Conservation (phyloP, 73 alveolate species). For the Durusdinium trenchii region DNA sequence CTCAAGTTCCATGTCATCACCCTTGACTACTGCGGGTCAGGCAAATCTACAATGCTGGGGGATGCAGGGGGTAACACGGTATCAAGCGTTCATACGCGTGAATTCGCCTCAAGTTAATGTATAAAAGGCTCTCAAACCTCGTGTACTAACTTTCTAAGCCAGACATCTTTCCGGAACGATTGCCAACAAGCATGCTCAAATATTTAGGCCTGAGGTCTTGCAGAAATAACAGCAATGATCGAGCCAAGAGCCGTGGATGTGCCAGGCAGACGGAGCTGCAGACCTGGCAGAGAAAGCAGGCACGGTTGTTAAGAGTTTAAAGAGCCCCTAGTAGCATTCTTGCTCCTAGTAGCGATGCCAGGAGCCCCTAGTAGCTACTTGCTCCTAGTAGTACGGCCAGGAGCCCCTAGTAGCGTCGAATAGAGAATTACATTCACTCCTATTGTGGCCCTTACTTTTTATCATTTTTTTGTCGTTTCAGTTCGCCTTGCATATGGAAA, state of each 20-base stretch:
- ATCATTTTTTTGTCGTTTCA: no score
- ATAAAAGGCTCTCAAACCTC: neutral
- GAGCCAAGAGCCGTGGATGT: neutral
- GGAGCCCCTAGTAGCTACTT: neutral
- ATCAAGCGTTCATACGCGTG: neutral
- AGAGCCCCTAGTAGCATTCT: neutral
- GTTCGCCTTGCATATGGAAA: no score
- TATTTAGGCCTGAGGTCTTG: neutral
- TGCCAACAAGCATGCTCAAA: no score
- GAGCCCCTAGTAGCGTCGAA: neutral
- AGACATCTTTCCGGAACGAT: no score
- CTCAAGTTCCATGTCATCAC: no score
- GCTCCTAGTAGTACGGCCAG: neutral
- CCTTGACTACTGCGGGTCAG: no score
- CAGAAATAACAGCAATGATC: no score
- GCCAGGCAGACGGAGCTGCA: slow-evolving; percentile 89
- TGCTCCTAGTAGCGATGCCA: neutral
- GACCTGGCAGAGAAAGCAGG: slow-evolving; percentile 95
- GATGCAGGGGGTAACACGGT: neutral
- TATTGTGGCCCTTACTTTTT: neutral
- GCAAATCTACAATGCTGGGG: no score
- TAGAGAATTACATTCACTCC: neutral
- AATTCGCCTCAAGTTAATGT: neutral
- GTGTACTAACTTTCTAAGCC: neutral
- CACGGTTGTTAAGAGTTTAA: neutral